A percentile compares a stretch with the other conserved stretches of the same genome.
phyloP scores from a whole-genome alignment of 1,284 basidiomycete genomes.

The Microbotryomycetes sp. region DNA sequence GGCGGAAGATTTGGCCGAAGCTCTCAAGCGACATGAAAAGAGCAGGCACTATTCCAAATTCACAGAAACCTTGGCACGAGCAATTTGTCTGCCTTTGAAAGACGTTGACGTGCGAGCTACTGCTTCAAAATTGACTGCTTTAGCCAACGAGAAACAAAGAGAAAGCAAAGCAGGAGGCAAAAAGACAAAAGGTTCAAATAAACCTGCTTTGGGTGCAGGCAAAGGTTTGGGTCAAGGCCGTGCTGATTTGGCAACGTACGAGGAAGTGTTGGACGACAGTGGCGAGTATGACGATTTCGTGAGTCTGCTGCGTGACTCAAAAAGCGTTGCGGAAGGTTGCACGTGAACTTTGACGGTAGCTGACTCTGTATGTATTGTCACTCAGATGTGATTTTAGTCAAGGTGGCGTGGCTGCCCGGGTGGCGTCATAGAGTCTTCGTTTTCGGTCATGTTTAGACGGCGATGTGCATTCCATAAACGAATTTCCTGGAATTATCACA shows the following conservation, averaged over 20 bases:
- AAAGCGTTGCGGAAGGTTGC: too few relatives aligned
- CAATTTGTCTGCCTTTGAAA: slow-evolving; percentile 63
- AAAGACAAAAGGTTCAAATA: slow-evolving; percentile 51
- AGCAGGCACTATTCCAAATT: slow-evolving; percentile 76
- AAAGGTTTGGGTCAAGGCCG: slow-evolving; percentile 18
- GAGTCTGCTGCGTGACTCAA: too few relatives aligned
- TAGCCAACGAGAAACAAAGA: slow-evolving; percentile 90
- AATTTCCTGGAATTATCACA: too few relatives aligned
- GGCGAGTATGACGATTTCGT: slow-evolving; percentile 35
- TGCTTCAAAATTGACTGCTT: slow-evolving; percentile 67
- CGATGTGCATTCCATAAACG: too few relatives aligned
- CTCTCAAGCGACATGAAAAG: slow-evolving; percentile 66
- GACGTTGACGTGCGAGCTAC: slow-evolving; percentile 85
- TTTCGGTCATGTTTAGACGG: too few relatives aligned
- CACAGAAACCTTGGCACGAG: slow-evolving; percentile 70
- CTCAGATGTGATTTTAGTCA: too few relatives aligned
- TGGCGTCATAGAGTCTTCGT: too few relatives aligned
- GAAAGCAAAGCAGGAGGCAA: slow-evolving; percentile 78
- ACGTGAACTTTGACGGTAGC: too few relatives aligned
- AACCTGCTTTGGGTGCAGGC: slow-evolving; percentile 28
- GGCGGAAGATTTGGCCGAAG: slow-evolving; percentile 61
- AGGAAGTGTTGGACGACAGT: slow-evolving; percentile 35
- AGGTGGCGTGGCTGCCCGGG: too few relatives aligned
- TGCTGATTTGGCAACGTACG: slow-evolving; percentile 32
- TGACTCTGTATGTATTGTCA: too few relatives aligned